Base-by-base conservation (phyloP, 257 asterid species). In the Nicotiana undulata region DNA sequence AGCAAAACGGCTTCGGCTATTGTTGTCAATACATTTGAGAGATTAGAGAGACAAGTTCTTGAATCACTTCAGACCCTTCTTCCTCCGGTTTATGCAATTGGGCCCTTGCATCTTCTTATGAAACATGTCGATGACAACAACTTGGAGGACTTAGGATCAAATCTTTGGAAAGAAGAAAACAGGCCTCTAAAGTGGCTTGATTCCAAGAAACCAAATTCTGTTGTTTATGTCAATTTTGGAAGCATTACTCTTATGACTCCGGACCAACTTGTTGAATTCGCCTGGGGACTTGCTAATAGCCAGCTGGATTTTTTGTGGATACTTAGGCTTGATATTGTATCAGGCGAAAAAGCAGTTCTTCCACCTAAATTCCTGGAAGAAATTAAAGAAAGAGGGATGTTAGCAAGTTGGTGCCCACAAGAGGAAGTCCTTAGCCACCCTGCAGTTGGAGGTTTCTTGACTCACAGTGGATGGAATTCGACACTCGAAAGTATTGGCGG, bases 391-490 rank as follows among this genome's bases (percentile, higher is more conserved):
- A 79, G 96, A 53, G 82, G 94, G 12, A 2, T 86, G 55, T 10
- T 86, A 11, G 88, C 85, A 0, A 72, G 79, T 4, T 91, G 94
- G 96, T 91, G 94, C 75, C 77, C 86, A 3, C 96, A 91, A 82
- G 91, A 91, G 72, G 37, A 81, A 9, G 92, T 91, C n/a, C 90
- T 89, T 5, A 31, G 70, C 13, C 95, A 90, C 64, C 82, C 93
- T 0, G 68, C 93, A 0, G 55, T 92, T 4, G 92, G 92, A 29
- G 97, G 93, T 3, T 92, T 92, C 29, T 34, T 92, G 52, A 90
- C 93, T 44, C 95, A 89, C 37, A 61, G 78, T 20, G 95, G 95
- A 26, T 88, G 96, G 92, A 88, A 89, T 75, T 90, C 93, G 1
- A 90, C 90, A 9, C 82, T 90, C 0, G 89, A 90, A 72, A 83